Evolutionary conservation across 2,329 filamentous ascomycete species (phyloP).

Genomic region (Fusarium mexicanum): DNA sequence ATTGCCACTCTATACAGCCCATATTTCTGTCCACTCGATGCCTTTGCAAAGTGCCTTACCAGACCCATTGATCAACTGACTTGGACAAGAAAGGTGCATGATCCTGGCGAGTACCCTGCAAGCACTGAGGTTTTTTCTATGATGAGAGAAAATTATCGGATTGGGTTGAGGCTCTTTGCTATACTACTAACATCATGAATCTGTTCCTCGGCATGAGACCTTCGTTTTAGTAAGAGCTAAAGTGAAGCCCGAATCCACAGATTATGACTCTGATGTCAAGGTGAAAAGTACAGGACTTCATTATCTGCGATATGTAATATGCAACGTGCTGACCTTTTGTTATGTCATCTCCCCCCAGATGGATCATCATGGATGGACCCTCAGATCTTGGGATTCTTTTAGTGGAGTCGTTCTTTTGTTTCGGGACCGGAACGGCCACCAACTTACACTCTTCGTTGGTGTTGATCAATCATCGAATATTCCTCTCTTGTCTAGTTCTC

Average conservation of each 20-base stretch:
- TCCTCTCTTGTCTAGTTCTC: not conserved
- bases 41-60: not conserved
- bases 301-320: not conserved
- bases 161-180: not conserved
- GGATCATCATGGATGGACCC: conserved; percentile 9
- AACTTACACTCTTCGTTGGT: not conserved
- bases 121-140: not conserved
- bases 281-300: not conserved
- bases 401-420: not conserved
- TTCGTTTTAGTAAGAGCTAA: not conserved
- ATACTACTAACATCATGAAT: not conserved
- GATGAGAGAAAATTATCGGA: not conserved
- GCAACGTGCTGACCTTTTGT: conserved; percentile 6
- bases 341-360: conserved; percentile 25
- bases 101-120: conserved; percentile 14
- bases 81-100: not conserved
- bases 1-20: conserved; percentile 13
- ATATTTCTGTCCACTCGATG: not conserved
- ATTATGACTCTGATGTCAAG: not conserved
- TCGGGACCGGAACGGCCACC: conserved; percentile 18
- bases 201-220: not conserved
- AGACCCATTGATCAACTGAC: conserved; percentile 23
- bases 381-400: conserved; percentile 5
- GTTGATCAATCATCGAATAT: not conserved
- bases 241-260: not conserved